Percentiles rank a stretch among this genome's conserved stretches.
Evolutionary conservation across 805 yeast genomes (phyloP).

Genomic region (Metschnikowia drakensbergensis): DNA sequence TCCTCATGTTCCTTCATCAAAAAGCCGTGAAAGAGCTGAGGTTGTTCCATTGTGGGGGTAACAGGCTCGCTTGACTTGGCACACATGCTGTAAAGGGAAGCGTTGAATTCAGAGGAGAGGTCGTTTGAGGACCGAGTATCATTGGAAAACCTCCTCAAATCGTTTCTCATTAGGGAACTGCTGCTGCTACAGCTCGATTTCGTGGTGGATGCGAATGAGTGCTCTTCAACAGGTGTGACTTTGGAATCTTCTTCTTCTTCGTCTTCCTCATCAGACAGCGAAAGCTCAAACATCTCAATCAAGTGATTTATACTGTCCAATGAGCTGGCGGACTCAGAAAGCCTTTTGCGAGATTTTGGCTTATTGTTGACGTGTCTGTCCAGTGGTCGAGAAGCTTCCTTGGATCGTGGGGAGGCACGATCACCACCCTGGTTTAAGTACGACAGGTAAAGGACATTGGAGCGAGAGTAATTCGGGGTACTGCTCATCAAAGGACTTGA

Average conservation of each 20-base stretch:
- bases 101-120: constrained; percentile 2
- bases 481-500: not conserved
- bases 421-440: constrained; percentile 10
- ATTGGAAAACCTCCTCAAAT: not conserved
- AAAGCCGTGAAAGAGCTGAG: not conserved
- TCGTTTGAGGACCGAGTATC: not conserved
- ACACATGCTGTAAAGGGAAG: constrained; percentile 2
- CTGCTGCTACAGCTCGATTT: not conserved
- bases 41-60: constrained; percentile 9
- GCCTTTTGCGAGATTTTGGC: not conserved
- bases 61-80: constrained; percentile 9
- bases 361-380: not conserved
- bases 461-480: constrained; percentile 2
- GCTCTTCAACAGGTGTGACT: not conserved
- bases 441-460: constrained; percentile 16
- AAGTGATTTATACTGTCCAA: constrained; percentile 10
- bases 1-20: constrained; percentile 6
- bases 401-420: not conserved
- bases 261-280: constrained; percentile 11
- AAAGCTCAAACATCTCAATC: constrained; percentile 11
- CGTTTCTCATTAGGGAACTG: not conserved
- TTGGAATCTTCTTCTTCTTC: not conserved
- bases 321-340: constrained; percentile 5
- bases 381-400: not conserved
- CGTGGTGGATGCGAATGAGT: not conserved